Base-by-base conservation (phyloP, 768 basidiomycete genomes). In the Lactifluus piperatus region DNA sequence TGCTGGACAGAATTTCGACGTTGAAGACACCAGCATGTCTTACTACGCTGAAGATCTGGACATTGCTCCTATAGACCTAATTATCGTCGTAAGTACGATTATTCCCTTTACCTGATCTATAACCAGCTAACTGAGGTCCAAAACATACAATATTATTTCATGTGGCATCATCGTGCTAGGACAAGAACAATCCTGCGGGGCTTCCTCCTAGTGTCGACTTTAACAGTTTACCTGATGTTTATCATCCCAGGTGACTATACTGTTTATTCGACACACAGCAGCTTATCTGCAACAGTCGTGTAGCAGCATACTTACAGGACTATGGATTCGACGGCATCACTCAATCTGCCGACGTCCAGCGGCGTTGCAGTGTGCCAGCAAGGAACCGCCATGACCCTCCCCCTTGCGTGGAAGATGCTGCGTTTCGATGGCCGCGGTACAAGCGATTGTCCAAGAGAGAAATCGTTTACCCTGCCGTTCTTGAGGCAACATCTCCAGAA, bases 281-380 rank as follows among this genome's bases (percentile, higher is more conserved):
- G 43, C 57, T 62, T 41, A 59, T 45, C 1, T 43, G 18, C 8
- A 26, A 47, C 49, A 63, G 62, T 20, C 43, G 54, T 24, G n/a
- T 63, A 14, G 62, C 62, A 14, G 36, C 54, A 3, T 41, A 46
- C 22, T 44, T 63, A 44, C 54, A 54, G 27, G 60, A 56, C 6
- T 18, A 36, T 22, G 62, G 62, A 2, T 57, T 62, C 30, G 62
- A 63, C 14, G 62, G 62, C 37, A n/a, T 62, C n/a, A 51, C 62
- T 16, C 54, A 62, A 48, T 62, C 60, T 22, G 1, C 55, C 16
- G 62, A 56, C 22, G 50, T 30, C 27, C 45, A 24, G 16, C 54
- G 52, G 26, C 62, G 60, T 18, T 49, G 51, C 36, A 13, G n/a
- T 29, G 8, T 36, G 11, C 16, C 32, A 41, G 22, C 45, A 20